phyloP scores from a whole-genome alignment of 805 yeast species.

The Starmerella asiatica region DNA sequence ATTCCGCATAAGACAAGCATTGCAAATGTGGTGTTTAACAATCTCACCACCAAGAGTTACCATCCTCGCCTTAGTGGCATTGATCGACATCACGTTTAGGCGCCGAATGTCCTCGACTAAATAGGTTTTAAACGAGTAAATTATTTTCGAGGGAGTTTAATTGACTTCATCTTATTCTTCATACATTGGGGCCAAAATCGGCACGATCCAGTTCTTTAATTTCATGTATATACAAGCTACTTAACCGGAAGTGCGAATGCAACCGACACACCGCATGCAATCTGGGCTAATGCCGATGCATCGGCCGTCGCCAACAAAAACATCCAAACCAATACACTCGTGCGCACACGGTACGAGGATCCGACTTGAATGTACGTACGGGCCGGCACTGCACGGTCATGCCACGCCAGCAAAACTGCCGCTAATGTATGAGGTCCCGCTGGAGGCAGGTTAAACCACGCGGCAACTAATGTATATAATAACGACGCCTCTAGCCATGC shows the following conservation, averaged over 20 bases:
- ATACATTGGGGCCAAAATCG: conserved; percentile 71
- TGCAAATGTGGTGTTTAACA: conserved; percentile 92
- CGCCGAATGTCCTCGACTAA: conserved; percentile 86
- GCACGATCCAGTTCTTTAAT: conserved; percentile 98
- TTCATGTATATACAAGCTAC: conserved; percentile 82
- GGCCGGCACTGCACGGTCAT: background rate
- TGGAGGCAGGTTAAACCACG: too few relatives aligned
- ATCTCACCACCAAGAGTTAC: conserved; percentile 91
- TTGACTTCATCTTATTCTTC: conserved; percentile 48
- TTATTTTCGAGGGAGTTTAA: conserved; percentile 90
- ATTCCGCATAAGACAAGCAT: conserved; percentile 97
- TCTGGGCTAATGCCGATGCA: background rate
- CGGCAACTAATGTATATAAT: too few relatives aligned
- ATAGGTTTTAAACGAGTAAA: conserved; percentile 91
- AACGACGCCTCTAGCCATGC: background rate
- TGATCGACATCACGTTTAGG: conserved; percentile 90
- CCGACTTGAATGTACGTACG: background rate
- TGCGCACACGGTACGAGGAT: background rate
- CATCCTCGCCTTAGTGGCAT: conserved; percentile 90
- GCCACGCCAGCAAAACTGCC: background rate
- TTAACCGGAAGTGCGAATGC: background rate
- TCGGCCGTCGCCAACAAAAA: background rate
- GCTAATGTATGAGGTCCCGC: background rate
- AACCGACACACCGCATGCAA: background rate
- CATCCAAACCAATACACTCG: background rate